Conservation (phyloP, 1,284 basidiomycete genomes). For the Malassezia arunalokei region DNA sequence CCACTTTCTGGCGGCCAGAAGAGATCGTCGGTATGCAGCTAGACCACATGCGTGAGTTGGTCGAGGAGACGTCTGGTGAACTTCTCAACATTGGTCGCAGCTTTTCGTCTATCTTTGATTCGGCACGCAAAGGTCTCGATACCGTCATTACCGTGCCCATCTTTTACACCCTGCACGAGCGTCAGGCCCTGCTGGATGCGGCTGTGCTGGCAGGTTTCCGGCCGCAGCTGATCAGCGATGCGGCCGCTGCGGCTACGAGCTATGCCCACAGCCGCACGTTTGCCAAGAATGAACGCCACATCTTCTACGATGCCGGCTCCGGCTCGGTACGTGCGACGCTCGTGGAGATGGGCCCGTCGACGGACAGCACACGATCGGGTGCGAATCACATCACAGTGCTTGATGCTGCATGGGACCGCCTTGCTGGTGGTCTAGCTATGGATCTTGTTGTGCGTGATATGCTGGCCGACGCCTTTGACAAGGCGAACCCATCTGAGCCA, state of each 20-base stretch:
- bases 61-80: slow-evolving; percentile 58
- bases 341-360: slow-evolving; percentile 55
- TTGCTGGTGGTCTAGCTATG: slow-evolving; percentile 67
- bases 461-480: slow-evolving; percentile 64
- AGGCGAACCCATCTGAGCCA: slow-evolving; percentile 49
- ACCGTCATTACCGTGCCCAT: slow-evolving; percentile 43
- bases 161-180: slow-evolving; percentile 56
- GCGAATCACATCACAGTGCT: slow-evolving; percentile 61
- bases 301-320: slow-evolving; percentile 89
- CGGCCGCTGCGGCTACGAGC: slow-evolving; percentile 52
- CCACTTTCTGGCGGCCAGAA: slow-evolving; percentile 53
- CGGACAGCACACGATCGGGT: slow-evolving; percentile 18
- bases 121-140: slow-evolving; percentile 27
- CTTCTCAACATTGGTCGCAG: slow-evolving; percentile 21
- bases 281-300: slow-evolving; percentile 59
- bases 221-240: slow-evolving; percentile 78
- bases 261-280: slow-evolving; percentile 92
- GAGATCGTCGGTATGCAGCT: slow-evolving; percentile 92
- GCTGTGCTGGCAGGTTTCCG: slow-evolving; percentile 77
- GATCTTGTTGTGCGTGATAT: slow-evolving; percentile 73
- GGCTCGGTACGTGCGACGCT: slow-evolving; percentile 75
- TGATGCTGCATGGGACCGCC: slow-evolving; percentile 68
- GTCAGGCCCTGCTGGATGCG: slow-evolving; percentile 66
- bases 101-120: neutral
- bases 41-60: slow-evolving; percentile 74